Percentiles rank a stretch among this genome's conserved stretches.
Evolutionary conservation across 192 early-diverging fungal species (phyloP).

Genomic region (Mortierella alpina): DNA sequence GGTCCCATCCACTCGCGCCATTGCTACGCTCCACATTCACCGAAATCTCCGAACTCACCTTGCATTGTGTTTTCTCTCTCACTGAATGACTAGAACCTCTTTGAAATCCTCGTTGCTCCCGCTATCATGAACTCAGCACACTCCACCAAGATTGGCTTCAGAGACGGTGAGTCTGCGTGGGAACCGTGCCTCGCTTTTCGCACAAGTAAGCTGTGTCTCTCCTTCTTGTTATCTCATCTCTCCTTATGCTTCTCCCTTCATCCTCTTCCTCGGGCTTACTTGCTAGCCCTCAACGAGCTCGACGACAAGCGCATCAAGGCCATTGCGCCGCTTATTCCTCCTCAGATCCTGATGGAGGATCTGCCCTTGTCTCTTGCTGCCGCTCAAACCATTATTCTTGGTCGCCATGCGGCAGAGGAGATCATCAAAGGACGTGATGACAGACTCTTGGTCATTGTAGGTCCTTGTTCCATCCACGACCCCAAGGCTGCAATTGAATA

Average conservation of each 20-base stretch:
- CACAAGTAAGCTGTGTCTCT: too few species aligned
- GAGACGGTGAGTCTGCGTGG: constrained; percentile 26
- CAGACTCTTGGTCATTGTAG: constrained; percentile 84
- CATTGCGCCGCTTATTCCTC: constrained; percentile 85
- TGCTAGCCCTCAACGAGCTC: constrained; percentile 86
- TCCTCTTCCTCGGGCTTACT: neutral
- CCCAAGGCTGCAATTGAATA: constrained; percentile 83
- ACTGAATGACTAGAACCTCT: too few species aligned
- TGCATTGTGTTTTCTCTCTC: too few species aligned
- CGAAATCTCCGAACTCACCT: too few species aligned
- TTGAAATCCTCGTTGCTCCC: too few species aligned
- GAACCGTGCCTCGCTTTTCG: too few species aligned
- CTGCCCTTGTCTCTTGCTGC: constrained; percentile 80
- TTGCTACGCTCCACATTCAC: too few species aligned
- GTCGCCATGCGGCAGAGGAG: constrained; percentile 69
- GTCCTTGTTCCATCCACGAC: constrained; percentile 90
- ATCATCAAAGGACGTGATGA: constrained; percentile 81
- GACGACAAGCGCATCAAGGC: constrained; percentile 90
- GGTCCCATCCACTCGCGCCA: too few species aligned
- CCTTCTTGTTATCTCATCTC: too few species aligned
- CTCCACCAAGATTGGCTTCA: constrained; percentile 43
- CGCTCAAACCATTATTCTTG: constrained; percentile 77
- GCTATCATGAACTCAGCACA: constrained; percentile 4
- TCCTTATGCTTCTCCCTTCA: neutral
- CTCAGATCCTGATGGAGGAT: constrained; percentile 94